Evolutionary conservation across 1,139 yeast species (phyloP), one percentile per base, ranked within the genome.

Genomic region (Kazachstania sp.): DNA sequence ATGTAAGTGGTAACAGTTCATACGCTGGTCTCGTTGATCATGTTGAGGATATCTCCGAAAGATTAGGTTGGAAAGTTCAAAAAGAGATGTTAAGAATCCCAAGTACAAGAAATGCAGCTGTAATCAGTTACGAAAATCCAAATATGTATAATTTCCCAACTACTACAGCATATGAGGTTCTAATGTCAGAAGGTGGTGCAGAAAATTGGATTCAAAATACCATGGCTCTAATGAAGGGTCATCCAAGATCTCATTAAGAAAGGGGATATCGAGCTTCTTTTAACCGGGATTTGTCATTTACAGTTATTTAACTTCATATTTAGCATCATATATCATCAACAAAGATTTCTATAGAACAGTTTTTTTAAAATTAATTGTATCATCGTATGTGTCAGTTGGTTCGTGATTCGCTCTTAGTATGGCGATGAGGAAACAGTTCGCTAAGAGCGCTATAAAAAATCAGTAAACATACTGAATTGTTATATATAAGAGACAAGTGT

Each of bases 11-110:
- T 2, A 71, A 73, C 32, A 85, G 95, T 1, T 77, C 86, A 12
- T 90, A 88, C 63, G 90, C 88, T 0, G 81, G 92, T 0, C 71
- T 88, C 44, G 95, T 88, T 1, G 94, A 86, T 51, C 95, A 86
- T 61, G 94, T 84, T 4, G 87, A 81, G 52, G 79, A 78, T 34
- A 60, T 88, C 26, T 79, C 96, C 0, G 63, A 63, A 31, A 63
- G 71, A 45, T 79, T 79, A 59, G 97, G 97, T 0, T 92, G 97
- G 97, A 68, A 73, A 11, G 84, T 83, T 2, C 84, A 86, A 59
- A 78, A 82, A 56, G 97, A 92, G 63, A 83, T 86, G 83, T 69
- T 92, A 44, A 73, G 98, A 52, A 92, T 92, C 37, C 98, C 98
- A 28, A 86, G 96, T 51, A 92, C 98, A 0, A 72, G 97, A 62